Percentiles rank a stretch among this genome's conserved stretches.
phyloP scores from a whole-genome alignment of 2,329 filamentous ascomycete species.

The Blastomyces parvus region DNA sequence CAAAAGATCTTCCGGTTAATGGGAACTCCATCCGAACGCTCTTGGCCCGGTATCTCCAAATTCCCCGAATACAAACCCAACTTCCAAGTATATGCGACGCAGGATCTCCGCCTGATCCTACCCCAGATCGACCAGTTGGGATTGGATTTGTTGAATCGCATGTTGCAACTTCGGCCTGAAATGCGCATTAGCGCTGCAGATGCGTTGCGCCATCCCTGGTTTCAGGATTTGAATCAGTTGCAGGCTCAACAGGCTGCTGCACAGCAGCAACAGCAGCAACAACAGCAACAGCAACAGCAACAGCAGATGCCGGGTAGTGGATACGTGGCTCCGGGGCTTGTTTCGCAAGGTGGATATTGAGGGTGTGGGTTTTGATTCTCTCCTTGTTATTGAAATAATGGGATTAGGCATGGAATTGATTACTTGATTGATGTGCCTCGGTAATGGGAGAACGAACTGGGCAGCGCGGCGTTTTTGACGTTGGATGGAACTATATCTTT shows the following conservation, averaged over 20 bases:
- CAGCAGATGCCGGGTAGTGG: slow-evolving; percentile 23
- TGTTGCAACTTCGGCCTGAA: slow-evolving; percentile 89
- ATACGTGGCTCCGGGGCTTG: slow-evolving; percentile 29
- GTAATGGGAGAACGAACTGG: neutral
- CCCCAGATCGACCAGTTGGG: slow-evolving; percentile 82
- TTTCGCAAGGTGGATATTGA: slow-evolving; percentile 18
- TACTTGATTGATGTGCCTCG: neutral
- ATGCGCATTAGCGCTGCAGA: slow-evolving; percentile 80
- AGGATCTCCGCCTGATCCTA: slow-evolving; percentile 76
- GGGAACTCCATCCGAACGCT: slow-evolving; percentile 91
- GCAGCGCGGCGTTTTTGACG: neutral
- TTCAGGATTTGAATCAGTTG: slow-evolving; percentile 54
- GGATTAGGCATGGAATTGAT: neutral
- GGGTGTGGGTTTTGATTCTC: neutral
- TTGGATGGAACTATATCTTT: neutral
- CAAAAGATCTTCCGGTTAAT: slow-evolving; percentile 96
- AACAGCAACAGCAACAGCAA: slow-evolving; percentile 25
- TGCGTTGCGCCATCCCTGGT: slow-evolving; percentile 87
- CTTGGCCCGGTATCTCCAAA: slow-evolving; percentile 89
- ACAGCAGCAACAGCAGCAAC: too few relatives aligned
- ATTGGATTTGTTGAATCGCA: slow-evolving; percentile 75
- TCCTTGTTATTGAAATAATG: neutral
- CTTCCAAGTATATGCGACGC: slow-evolving; percentile 88
- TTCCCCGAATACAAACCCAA: slow-evolving; percentile 97
- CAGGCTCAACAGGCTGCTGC: slow-evolving; percentile 36